Base-by-base conservation (phyloP, 306 rosid species). In the Inga laurina region DNA sequence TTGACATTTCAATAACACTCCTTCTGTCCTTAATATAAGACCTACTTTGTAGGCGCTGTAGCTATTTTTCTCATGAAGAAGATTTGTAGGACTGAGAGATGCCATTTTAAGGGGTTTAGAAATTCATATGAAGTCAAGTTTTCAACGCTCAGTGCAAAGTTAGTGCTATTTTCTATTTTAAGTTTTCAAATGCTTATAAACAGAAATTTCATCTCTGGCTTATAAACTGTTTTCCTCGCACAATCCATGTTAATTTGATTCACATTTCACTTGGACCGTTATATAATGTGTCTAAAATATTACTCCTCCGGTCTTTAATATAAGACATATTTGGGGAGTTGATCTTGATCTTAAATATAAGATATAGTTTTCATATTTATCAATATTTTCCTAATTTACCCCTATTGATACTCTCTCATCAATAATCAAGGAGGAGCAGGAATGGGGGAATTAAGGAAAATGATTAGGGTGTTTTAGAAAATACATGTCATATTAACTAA, bases 231-330 rank as follows among this genome's bases (percentile, higher is more conserved):
- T 74, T 79, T 59, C 8, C 34, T 32, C 9, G 51, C 79, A 24
- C 22, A 30, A 45, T 82, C 71, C 21, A 61, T 45, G 45, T 79
- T 39, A 48, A 62, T 61, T 79, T 59, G 64, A 71, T 54, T 52
- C 39, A 27, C 75, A 67, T 68, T 39, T 39, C 8, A 39, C 8
- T 39, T 46, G 51, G 69, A 72, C 56, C 61, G 39, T 62, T 27
- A 24, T 76, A 41, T 12, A 72, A 66, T 51, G 71, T 76, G 70
- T 70, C 18, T 80, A 19, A 74, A 74, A 67, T 81, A 16, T 72
- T 82, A 39, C 43, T 39, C 43, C 43, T 39, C 43, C 1, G 1
- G 43, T 39, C 8, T 1, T 39, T 39, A 39, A 39, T 39, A 6
- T 39, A 39, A 39, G 1, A 39, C 6, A 6, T 39, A 4, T 39